These are phyloP conservation scores for Sphaerulina musiva DNA, from an alignment of 2,329 filamentous ascomycete species.

Conservation along the genomic window DNA sequence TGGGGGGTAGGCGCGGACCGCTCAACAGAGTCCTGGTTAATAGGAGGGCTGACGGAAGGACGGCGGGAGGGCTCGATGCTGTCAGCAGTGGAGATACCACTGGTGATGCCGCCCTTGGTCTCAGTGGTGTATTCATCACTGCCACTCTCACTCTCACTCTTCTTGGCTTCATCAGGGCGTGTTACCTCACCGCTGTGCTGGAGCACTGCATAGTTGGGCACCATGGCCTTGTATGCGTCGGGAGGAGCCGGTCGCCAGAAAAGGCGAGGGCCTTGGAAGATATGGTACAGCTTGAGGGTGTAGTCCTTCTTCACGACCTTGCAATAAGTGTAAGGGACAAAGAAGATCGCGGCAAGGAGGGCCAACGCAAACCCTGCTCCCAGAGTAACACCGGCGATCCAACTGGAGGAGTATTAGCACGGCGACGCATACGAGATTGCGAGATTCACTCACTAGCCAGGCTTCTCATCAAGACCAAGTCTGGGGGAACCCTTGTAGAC, in stretches of 20 bases:
- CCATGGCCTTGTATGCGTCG: slow-evolving; percentile 26
- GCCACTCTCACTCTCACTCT: slow-evolving; percentile 32
- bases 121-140: slow-evolving; percentile 24
- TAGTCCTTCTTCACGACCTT: slow-evolving; percentile 56
- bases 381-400: slow-evolving; percentile 49
- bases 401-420: slow-evolving; percentile 40
- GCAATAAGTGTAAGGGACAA: slow-evolving; percentile 55
- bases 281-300: slow-evolving; percentile 51
- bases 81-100: slow-evolving; percentile 6
- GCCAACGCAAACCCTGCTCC: slow-evolving; percentile 49
- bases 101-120: slow-evolving; percentile 20
- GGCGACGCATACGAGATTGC: background rate
- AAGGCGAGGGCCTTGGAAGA: slow-evolving; percentile 43
- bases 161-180: slow-evolving; percentile 25
- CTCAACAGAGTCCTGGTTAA: background rate
- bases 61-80: slow-evolving; percentile 3
- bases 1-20: background rate
- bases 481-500: slow-evolving; percentile 45
- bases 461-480: slow-evolving; percentile 44
- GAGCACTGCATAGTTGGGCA: slow-evolving; percentile 28
- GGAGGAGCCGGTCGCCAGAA: slow-evolving; percentile 18
- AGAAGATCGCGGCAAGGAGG: slow-evolving; percentile 47
- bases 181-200: slow-evolving; percentile 15
- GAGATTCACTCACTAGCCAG: slow-evolving; percentile 15
- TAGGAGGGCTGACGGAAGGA: background rate